Evolutionary conservation across 116 monocot species (phyloP), one percentile per base, ranked within the genome.

Genomic region (Posidonia oceanica): DNA sequence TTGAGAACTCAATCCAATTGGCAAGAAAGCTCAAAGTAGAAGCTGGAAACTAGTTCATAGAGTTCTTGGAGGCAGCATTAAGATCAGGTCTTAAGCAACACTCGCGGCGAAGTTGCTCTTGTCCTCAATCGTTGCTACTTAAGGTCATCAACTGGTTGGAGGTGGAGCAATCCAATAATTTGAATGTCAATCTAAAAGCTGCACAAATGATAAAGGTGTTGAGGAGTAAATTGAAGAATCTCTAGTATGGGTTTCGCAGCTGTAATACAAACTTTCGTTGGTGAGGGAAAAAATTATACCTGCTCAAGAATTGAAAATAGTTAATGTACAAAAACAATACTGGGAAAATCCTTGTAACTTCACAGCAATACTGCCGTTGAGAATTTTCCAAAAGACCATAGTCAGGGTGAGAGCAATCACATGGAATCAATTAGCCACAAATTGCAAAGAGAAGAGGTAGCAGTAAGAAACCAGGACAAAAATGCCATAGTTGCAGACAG

Each of bases 141-240:
- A 86, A 89, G 56, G 87, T 97, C 39, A 80, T 97, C 22, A 92
- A 97, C 74, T 97, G 97, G 97, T 65, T 97, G 21, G 89, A 91
- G 75, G 72, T 89, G 76, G 96, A 91, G 75, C 91, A 88, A 71
- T 76, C 66, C 55, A 72, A 66, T 51, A 87, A 81, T 80, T 78
- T 58, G 52, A 79, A 68, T 17, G 74, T 69, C 63, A 88, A 95
- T 76, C 86, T 88, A 2, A 82, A 73, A 79, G 95, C 88, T 20
- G 69, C 75, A 21, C 79, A 84, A 6, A 71, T 94, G 59, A 85
- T 88, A 4, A 84, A 86, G 78, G 91, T 81, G 59, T 68, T 94
- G 7, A 91, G 86, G 71, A 91, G 91, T 54, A 94, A 86, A 70
- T 81, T 87, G n/a, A 94, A 94, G 74, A 94, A 29, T 29, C 29